Base-by-base conservation (phyloP, 345 rosid genomes). In the Noccaea bulbosa region DNA sequence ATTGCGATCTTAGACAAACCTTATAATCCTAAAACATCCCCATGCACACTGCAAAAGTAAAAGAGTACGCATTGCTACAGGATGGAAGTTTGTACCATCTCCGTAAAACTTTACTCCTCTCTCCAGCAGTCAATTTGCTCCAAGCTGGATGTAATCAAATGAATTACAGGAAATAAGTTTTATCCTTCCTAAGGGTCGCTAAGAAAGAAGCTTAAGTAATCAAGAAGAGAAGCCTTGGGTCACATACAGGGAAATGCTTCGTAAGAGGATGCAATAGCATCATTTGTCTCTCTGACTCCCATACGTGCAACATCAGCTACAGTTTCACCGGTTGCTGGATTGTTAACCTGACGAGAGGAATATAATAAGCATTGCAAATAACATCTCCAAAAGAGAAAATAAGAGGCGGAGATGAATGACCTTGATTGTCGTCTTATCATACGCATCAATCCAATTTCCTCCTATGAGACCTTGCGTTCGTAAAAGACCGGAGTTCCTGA, bases 251-350 rank as follows among this genome's bases (percentile, higher is more conserved):
- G 50, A 76, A 86, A 94, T 37, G 99, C 92, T 62, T 84, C 69
- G 57, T 83, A 75, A 48, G 99, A 96, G 67, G 96, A 86, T 61
- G 89, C 83, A 81, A 94, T 86, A 17, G 98, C 99, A 81, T 89
- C 91, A 56, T 87, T 79, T 37, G 99, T 88, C 80, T 94, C 99
- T 58, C 65, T 85, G 32, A 65, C 61, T 33, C 99, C 96, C 99
- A 91, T 94, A 82, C 84, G 79, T 53, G 97, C 75, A 52, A 91
- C 93, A 55, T 87, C 83, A 14, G 89, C 88, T 39, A 94, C 50
- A 67, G 82, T 81, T 68, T 89, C 86, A 57, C 99, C 97, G 0
- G 90, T 94, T 16, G 98, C 92, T 6, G 98, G 98, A 81, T 94
- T 92, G 72, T 69, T 62, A 73, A 94, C 96, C 99, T 94, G 84